phyloP scores from a whole-genome alignment of 192 early-diverging fungal species.

The Chytriomyces sp. region DNA sequence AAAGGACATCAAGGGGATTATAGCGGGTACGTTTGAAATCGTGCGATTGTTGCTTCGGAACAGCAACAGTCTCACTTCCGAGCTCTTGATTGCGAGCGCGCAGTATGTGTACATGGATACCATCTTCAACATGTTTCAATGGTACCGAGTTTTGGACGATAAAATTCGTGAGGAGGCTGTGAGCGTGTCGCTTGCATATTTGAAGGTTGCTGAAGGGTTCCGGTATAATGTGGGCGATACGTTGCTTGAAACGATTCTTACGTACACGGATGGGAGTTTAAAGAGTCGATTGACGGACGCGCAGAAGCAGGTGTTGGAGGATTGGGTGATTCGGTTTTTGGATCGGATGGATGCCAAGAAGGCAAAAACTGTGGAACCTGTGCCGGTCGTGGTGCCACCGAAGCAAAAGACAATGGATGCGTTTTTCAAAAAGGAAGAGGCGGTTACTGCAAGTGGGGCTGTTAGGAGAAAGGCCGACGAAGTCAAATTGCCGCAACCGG shows the following conservation, averaged over 20 bases:
- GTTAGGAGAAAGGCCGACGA: slow-evolving; percentile 8
- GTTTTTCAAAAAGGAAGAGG: background rate
- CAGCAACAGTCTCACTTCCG: slow-evolving; percentile 9
- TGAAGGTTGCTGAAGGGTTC: slow-evolving; percentile 15
- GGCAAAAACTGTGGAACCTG: slow-evolving; percentile 6
- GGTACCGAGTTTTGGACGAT: slow-evolving; percentile 37
- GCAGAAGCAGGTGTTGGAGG: slow-evolving; percentile 16
- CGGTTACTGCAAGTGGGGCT: background rate
- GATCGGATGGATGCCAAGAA: slow-evolving; percentile 19
- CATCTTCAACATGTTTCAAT: slow-evolving; percentile 25
- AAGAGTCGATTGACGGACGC: slow-evolving; percentile 18
- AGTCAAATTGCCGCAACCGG: background rate
- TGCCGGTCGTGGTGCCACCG: background rate
- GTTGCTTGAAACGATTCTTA: slow-evolving; percentile 10
- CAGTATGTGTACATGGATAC: slow-evolving; percentile 10
- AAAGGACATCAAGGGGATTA: slow-evolving; percentile 31
- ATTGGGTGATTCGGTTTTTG: slow-evolving; percentile 8
- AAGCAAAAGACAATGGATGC: background rate
- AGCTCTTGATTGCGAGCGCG: slow-evolving; percentile 3
- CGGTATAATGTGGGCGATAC: slow-evolving; percentile 15
- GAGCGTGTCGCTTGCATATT: background rate
- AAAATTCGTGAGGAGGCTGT: slow-evolving; percentile 27
- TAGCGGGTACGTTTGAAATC: slow-evolving; percentile 20
- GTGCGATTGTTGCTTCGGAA: background rate
- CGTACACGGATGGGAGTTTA: slow-evolving; percentile 17